Conservation (phyloP, 208 protist genomes). For the Crithidia thermophila region DNA sequence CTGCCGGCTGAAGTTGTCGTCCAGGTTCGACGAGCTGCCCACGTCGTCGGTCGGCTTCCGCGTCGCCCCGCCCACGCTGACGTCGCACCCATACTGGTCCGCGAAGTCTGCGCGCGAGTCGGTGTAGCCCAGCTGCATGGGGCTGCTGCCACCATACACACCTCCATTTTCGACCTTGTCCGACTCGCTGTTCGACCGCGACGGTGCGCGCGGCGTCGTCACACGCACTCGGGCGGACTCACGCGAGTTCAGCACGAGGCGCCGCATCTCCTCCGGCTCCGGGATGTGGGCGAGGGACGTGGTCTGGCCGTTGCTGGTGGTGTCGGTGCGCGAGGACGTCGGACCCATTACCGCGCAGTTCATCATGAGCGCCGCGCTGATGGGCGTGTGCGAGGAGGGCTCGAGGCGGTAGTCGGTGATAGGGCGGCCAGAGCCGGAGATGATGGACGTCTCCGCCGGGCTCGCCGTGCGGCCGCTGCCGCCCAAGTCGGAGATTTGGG, state of each 20-base stretch:
- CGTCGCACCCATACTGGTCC: background rate
- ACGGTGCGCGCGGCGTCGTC: background rate
- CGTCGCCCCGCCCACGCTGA: background rate
- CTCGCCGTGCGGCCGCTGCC: background rate
- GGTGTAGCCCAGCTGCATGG: background rate
- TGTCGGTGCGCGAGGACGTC: background rate
- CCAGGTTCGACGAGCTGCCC: background rate
- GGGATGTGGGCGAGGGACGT: background rate
- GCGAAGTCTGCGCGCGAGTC: background rate
- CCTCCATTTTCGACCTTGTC: background rate
- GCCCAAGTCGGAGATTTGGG: background rate
- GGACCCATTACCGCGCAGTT: background rate
- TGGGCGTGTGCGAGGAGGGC: background rate
- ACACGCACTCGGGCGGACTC: background rate
- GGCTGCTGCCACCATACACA: too few relatives aligned
- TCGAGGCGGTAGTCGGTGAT: background rate
- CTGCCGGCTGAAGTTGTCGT: background rate
- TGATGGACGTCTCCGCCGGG: background rate
- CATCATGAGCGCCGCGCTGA: background rate
- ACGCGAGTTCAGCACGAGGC: background rate
- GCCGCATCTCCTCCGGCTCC: background rate
- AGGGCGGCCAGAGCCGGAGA: background rate
- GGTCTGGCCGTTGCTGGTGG: background rate
- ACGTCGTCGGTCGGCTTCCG: conserved; percentile 4
- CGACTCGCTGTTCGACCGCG: background rate